Conservation (phyloP, 768 basidiomycete genomes). For the Mycena polygramma region DNA sequence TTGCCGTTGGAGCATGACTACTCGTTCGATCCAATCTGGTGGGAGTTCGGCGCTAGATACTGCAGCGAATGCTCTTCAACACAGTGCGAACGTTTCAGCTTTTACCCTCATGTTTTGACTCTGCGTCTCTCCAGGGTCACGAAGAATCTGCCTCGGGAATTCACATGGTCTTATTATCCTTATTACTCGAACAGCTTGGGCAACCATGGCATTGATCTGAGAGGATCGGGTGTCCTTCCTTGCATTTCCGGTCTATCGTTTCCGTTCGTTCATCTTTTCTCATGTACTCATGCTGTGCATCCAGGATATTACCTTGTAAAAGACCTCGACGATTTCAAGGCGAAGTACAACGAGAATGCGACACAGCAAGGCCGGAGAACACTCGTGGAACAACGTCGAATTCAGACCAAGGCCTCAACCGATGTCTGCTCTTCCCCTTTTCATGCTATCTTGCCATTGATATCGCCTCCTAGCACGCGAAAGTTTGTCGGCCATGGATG, state of each 20-base stretch:
- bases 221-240: constrained; percentile 26
- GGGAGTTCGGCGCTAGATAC: constrained; percentile 27
- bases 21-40: constrained; percentile 28
- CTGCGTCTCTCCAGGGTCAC: constrained; percentile 3
- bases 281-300: not conserved
- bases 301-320: constrained; percentile 21
- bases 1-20: constrained; percentile 20
- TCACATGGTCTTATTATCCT: too few relatives aligned
- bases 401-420: constrained; percentile 9
- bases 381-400: constrained; percentile 17
- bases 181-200: too few relatives aligned
- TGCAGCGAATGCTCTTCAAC: constrained; percentile 13
- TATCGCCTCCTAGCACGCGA: not conserved
- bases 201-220: too few relatives aligned
- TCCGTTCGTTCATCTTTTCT: not conserved
- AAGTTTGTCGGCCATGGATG: constrained; percentile 16
- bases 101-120: not conserved
- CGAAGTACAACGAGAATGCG: not conserved
- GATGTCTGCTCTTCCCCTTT: constrained; percentile 8
- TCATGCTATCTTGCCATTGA: not conserved
- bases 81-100: constrained; percentile 1
- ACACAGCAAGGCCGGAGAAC: not conserved
- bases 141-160: constrained; percentile 6
- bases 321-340: constrained; percentile 12
- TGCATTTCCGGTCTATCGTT: not conserved